phyloP scores from a whole-genome alignment of 495 filamentous ascomycete species.

The Letharia columbiana region DNA sequence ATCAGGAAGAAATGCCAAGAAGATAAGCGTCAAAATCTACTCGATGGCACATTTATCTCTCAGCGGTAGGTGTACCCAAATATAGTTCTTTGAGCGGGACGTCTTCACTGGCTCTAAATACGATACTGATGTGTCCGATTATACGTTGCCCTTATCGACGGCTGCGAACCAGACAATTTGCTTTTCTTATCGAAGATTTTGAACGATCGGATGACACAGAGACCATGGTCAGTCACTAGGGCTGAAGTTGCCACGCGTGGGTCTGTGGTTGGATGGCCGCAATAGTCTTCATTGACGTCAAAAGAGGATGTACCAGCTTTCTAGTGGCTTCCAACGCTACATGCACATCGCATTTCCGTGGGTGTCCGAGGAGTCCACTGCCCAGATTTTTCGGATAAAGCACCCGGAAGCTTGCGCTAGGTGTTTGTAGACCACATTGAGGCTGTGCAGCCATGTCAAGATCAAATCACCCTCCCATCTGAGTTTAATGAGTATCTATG shows the following conservation, averaged over 20 bases:
- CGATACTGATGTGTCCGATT: background rate
- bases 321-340: no score
- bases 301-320: no score
- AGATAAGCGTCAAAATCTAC: background rate
- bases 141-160: background rate
- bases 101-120: background rate
- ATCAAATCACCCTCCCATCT: background rate
- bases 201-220: no score
- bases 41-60: background rate
- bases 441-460: background rate
- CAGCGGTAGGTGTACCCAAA: no score
- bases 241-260: no score
- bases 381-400: background rate
- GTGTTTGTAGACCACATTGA: background rate
- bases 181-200: background rate
- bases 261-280: no score
- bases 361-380: no score
- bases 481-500: background rate
- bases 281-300: no score
- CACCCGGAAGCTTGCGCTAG: background rate
- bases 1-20: background rate
- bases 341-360: no score
- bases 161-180: background rate
- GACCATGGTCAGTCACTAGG: no score
- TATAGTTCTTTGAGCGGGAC: background rate